Base-by-base conservation (phyloP, 2,329 filamentous ascomycete genomes). In the Colletotrichum brevisporum region DNA sequence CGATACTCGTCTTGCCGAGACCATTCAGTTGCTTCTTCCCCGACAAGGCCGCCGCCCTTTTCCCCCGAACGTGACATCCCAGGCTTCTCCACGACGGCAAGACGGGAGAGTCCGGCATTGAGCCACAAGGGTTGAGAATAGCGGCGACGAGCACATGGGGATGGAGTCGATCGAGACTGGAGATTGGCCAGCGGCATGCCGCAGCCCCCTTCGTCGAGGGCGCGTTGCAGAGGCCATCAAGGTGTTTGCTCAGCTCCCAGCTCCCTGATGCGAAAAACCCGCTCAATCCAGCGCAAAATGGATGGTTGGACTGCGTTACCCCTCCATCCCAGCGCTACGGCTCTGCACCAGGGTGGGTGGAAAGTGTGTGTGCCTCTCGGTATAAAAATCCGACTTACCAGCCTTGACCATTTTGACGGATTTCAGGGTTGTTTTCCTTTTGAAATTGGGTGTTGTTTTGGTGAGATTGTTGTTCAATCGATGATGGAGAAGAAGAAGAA, bases 401-500 rank as follows among this genome's bases (percentile, higher is more conserved):
- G 95, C 95, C 90, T 97, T 98, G 88, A 98, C 95, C 95, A 98
- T 98, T 91, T 91, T 97, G 92, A 86, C n/a, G 85, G 86, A 85
- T 76, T 86, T 48, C 83, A 78, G 74, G 77, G 41, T 76, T 79
- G 67, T 75, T 75, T 69, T 71, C 68, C 71, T 71, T 67, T 72
- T 56, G 64, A 67, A 56, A 61, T 26, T 57, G 48, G 48, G 47
- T 60, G 43, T 63, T 65, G 69, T 64, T 54, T 26, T 61, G 58
- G 52, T 47, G 39, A 55, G 21, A 39, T 45, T 52, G 63, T 47
- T 68, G 52, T 16, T 58, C 58, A 63, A 48, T 48, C 50, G 45
- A 45, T 31, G 27, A 56, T 67, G 56, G 60, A 56, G 61, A 63
- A 52, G 48, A 52, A 57, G 57, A 56, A 56, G 60, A 54, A 69